Conservation (phyloP, 2,329 filamentous ascomycete genomes). For the Epichloe aotearoae region DNA sequence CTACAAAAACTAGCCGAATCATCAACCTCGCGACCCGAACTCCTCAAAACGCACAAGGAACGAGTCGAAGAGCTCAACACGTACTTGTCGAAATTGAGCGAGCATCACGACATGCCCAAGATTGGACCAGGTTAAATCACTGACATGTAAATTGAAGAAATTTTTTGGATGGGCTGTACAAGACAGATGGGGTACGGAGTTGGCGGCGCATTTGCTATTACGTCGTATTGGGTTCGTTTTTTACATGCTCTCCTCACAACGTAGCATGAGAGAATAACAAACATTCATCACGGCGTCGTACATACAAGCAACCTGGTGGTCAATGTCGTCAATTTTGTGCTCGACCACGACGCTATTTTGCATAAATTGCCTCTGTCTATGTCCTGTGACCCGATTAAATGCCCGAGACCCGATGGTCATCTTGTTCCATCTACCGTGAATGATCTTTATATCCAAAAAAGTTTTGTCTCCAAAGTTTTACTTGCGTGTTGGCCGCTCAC, state of each 20-base stretch:
- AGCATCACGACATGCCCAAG: conserved; percentile 93
- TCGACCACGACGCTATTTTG: background rate
- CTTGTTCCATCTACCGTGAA: background rate
- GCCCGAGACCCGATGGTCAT: background rate
- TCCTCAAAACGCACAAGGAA: conserved; percentile 94
- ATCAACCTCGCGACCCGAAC: conserved; percentile 48
- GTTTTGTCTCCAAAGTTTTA: background rate
- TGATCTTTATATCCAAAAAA: background rate
- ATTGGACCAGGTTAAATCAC: conserved; percentile 43
- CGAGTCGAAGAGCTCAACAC: conserved; percentile 91
- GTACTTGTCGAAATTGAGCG: conserved; percentile 80
- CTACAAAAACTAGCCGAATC: conserved; percentile 65
- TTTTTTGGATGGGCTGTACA: background rate
- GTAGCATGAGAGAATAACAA: too few species aligned
- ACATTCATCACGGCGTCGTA: too few species aligned
- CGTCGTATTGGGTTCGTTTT: background rate
- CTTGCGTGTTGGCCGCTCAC: background rate
- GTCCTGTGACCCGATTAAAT: background rate
- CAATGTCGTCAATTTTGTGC: background rate
- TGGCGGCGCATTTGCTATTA: background rate
- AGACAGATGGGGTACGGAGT: background rate
- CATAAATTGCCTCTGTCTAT: too few species aligned
- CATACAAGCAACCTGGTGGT: background rate
- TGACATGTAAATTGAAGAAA: background rate
- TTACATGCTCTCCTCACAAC: too few species aligned